phyloP scores from a whole-genome alignment of 306 rosid species.

The Casuarina glauca region DNA sequence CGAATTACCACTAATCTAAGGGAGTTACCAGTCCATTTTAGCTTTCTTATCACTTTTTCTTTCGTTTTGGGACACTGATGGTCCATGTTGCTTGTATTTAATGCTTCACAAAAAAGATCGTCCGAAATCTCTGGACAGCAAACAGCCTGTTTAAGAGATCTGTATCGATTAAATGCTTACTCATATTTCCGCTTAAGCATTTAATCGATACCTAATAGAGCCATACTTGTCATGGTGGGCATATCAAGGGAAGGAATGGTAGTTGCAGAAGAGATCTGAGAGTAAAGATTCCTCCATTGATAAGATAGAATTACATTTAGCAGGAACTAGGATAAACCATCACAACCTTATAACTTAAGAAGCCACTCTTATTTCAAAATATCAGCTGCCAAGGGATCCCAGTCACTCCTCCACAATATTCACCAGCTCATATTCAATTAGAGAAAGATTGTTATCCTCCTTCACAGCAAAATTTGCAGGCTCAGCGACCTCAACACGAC shows the following conservation, averaged over 20 bases:
- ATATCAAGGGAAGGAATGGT: conserved; percentile 10
- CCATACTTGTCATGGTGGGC: conserved; percentile 10
- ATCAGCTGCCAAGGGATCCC: conserved; percentile 11
- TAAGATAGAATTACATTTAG: conserved; percentile 27
- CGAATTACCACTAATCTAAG: too few relatives aligned
- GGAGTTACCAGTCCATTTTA: too few relatives aligned
- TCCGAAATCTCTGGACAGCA: not conserved
- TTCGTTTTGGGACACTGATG: too few relatives aligned
- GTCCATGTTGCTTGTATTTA: too few relatives aligned
- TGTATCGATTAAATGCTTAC: conserved; percentile 17
- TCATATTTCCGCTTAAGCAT: conserved; percentile 20
- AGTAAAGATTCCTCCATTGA: conserved; percentile 21
- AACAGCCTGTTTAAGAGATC: not conserved
- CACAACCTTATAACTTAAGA: conserved; percentile 21
- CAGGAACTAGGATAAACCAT: conserved; percentile 23
- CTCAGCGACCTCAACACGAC: conserved; percentile 56
- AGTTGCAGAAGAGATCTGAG: conserved; percentile 18
- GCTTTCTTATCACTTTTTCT: too few relatives aligned
- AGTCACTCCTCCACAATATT: conserved; percentile 46
- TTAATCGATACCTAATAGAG: conserved; percentile 21
- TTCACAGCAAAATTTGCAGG: conserved; percentile 49
- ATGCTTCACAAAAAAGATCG: not conserved
- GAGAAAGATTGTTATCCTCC: conserved; percentile 66
- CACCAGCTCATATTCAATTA: conserved; percentile 60
- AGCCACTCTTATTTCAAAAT: conserved; percentile 17